Conservation (phyloP, 495 filamentous ascomycete species). For the Aspergillus sparsus region DNA sequence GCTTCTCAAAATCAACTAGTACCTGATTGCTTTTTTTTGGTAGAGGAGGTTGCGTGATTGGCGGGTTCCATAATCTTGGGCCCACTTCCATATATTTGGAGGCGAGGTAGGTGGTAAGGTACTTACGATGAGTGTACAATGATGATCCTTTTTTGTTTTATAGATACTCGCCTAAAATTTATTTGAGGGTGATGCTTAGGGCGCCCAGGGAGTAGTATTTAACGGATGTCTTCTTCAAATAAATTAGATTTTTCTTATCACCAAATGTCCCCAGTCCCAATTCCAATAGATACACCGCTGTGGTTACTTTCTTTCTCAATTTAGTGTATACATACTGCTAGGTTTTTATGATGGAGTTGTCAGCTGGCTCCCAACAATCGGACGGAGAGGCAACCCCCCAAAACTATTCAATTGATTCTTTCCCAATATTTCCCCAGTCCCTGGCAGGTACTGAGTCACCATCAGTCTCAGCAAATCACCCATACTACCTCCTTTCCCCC, state of each 20-base stretch:
- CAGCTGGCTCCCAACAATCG: conserved; percentile 4
- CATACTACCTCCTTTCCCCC: neutral
- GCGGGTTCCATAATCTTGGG: conserved; percentile 1
- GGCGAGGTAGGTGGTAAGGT: too few species aligned
- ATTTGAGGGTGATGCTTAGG: neutral
- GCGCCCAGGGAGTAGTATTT: neutral
- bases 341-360: neutral
- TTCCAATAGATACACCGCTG: neutral
- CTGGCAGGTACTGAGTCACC: neutral
- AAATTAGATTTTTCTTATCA: neutral
- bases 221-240: neutral
- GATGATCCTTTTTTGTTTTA: neutral
- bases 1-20: too few species aligned
- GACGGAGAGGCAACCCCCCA: neutral
- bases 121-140: too few species aligned
- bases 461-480: neutral
- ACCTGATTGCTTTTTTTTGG: too few species aligned
- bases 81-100: neutral
- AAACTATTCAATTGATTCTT: neutral
- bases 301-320: neutral
- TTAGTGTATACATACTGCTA: neutral
- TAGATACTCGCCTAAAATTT: neutral
- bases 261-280: neutral
- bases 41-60: too few species aligned
- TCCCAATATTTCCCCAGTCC: neutral